A percentile compares a stretch with the other conserved stretches of the same genome.
phyloP scores from a whole-genome alignment of 371 early-diverging fungal genomes.

The Mycotypha africana region DNA sequence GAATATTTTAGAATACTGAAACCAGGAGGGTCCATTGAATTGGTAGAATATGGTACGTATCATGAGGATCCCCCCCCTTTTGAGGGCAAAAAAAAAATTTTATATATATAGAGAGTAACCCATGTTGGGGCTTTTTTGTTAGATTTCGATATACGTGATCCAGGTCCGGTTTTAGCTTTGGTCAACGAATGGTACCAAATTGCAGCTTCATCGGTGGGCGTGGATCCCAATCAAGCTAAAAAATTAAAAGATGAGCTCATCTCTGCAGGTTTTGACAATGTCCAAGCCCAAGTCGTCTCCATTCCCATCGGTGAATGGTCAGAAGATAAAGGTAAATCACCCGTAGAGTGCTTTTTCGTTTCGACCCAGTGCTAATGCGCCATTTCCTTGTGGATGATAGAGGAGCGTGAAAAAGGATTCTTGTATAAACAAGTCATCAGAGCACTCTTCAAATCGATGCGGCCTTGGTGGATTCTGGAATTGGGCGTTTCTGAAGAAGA shows the following conservation, averaged over 20 bases:
- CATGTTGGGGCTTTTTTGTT: too few species aligned
- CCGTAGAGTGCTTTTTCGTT: too few species aligned
- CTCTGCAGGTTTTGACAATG: constrained; percentile 24
- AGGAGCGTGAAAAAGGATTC: constrained; percentile 32
- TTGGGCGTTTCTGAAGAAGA: constrained; percentile 18
- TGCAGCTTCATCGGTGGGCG: constrained; percentile 21
- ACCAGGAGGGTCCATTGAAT: constrained; percentile 48
- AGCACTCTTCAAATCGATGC: constrained; percentile 32
- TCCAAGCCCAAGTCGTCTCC: constrained; percentile 14
- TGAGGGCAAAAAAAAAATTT: not conserved
- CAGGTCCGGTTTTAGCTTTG: constrained; percentile 34
- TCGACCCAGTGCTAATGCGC: not conserved
- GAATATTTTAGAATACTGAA: constrained; percentile 44
- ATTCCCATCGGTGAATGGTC: constrained; percentile 50
- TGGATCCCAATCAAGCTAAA: constrained; percentile 19
- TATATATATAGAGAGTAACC: not conserved
- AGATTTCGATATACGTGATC: constrained; percentile 24
- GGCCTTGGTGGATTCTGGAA: constrained; percentile 37
- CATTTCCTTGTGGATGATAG: constrained; percentile 7
- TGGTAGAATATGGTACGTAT: constrained; percentile 36
- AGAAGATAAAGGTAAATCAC: constrained; percentile 25
- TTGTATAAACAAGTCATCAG: constrained; percentile 35
- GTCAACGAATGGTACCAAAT: constrained; percentile 39
- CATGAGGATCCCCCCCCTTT: too few species aligned
- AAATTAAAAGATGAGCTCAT: constrained; percentile 4